Evolutionary conservation across 345 rosid genomes (phyloP).

Genomic region (Gossypium turneri): DNA sequence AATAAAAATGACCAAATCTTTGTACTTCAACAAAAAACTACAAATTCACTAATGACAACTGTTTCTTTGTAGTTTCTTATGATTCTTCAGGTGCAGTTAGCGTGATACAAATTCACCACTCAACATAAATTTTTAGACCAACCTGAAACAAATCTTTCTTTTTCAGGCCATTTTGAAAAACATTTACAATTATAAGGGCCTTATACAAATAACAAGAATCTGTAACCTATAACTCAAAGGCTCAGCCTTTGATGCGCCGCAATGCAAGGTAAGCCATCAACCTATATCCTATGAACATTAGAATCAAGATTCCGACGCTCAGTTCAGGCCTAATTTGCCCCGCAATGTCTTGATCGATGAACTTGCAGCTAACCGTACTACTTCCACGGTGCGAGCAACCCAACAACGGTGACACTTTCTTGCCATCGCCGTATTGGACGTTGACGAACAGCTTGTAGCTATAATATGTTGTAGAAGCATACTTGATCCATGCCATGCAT

Average conservation of each 20-base stretch:
- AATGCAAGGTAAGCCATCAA: conserved; percentile 1
- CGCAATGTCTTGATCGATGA: neutral
- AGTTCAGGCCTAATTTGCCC: neutral
- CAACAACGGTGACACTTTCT: neutral
- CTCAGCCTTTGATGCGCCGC: neutral
- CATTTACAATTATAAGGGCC: neutral
- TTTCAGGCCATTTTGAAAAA: neutral
- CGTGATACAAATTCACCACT: neutral
- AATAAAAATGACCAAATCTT: no score
- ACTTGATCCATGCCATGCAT: neutral
- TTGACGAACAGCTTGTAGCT: conserved; percentile 1
- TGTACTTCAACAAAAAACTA: neutral
- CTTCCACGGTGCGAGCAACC: neutral
- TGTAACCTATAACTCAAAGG: neutral
- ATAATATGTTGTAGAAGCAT: neutral
- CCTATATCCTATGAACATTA: conserved; percentile 6
- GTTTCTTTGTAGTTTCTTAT: neutral
- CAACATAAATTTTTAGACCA: neutral
- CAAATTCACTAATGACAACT: neutral
- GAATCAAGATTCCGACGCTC: neutral
- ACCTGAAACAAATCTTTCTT: neutral
- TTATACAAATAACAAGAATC: neutral
- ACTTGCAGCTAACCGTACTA: neutral
- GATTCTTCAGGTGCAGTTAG: neutral
- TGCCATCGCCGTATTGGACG: neutral